Base-by-base conservation (phyloP, 2,329 filamentous ascomycete species). In the Cercospora citrullina region DNA sequence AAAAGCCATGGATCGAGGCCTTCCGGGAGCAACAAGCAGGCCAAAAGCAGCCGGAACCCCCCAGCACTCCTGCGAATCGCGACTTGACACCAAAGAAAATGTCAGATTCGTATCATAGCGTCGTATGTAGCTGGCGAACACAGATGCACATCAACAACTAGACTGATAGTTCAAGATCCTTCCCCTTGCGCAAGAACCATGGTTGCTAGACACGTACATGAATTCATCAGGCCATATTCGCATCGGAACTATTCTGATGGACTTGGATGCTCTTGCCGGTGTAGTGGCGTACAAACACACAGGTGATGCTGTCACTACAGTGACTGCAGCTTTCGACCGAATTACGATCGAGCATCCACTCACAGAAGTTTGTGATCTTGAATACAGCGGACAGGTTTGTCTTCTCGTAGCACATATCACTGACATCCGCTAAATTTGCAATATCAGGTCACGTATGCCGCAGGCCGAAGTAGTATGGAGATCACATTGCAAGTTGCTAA, bases 121-220 rank as follows among this genome's bases (percentile, higher is more conserved):
- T 91, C 57, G 87, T 91, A 73, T 70, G 85, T 82, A 39, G 23
- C 26, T 51, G 10, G 23, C 23, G 26, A 30, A 33, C 55, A 39
- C 18, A 63, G 23, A 30, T 53, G 60, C 33, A 36, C 61, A 67
- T 65, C 61, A 69, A 51, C 21, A 64, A 69, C 67, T 76, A 69
- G 23, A 75, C 69, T 77, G 63, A 77, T 76, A 72, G 72, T 39
- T 60, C 45, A 79, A 89, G 87, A 80, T 88, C 16, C 81, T 93
- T 30, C 90, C 90, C 6, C 82, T 93, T 9, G 89, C 87, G 5
- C 89, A 87, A 74, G 91, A 93, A 75, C 90, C 90, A 62, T 93
- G 90, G 89, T 81, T 94, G 12, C 84, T 91, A 10, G 91, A 94
- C 76, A 90, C 89, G 0, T 94, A 94, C 75, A 86, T 92, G 75